Evolutionary conservation across 2,329 filamentous ascomycete genomes (phyloP).

Genomic region (Whalleya microplaca): DNA sequence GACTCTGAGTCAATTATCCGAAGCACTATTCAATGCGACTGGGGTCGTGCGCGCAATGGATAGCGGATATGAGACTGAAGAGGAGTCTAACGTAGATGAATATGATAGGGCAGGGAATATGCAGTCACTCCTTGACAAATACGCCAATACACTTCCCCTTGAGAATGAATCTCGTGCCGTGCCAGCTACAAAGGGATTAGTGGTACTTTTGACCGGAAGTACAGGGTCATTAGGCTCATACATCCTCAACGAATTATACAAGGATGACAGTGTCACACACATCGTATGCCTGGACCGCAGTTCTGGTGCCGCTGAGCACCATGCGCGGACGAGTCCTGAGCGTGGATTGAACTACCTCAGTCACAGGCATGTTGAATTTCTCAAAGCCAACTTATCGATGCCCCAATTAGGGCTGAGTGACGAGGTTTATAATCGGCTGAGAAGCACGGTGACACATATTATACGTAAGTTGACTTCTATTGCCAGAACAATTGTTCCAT

Average conservation of each 20-base stretch:
- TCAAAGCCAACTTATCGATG: conserved; percentile 17
- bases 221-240: conserved; percentile 46
- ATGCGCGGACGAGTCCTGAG: conserved; percentile 8
- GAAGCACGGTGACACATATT: conserved; percentile 5
- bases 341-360: conserved; percentile 12
- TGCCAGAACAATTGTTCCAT: neutral
- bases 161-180: too few species aligned
- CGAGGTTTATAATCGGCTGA: conserved; percentile 8
- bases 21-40: too few species aligned
- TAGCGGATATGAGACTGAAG: too few species aligned
- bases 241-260: conserved; percentile 42
- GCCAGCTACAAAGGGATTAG: conserved; percentile 27
- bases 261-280: conserved; percentile 24
- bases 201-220: conserved; percentile 45
- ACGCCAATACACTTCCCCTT: neutral
- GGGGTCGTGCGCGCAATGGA: too few species aligned
- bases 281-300: conserved; percentile 25
- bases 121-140: neutral
- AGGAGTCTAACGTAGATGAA: too few species aligned
- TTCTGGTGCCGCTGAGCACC: conserved; percentile 15
- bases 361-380: conserved; percentile 15
- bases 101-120: too few species aligned
- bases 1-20: too few species aligned
- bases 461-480: conserved; percentile 6
- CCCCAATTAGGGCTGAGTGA: conserved; percentile 11